phyloP scores from a whole-genome alignment of 2,329 filamentous ascomycete genomes.

The Ascochyta pisi region DNA sequence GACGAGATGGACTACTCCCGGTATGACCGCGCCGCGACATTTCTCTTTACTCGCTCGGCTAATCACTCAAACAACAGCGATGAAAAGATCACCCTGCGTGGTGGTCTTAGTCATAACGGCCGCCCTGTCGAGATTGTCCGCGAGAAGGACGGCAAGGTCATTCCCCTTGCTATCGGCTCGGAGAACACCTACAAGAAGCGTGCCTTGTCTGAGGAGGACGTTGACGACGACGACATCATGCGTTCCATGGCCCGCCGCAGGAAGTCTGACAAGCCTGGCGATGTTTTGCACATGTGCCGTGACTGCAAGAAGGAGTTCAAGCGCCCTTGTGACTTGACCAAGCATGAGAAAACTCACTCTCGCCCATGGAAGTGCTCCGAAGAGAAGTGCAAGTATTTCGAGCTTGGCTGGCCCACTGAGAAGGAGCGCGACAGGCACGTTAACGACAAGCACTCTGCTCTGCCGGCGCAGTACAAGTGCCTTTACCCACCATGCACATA shows the following conservation, averaged over 20 bases:
- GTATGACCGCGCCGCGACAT: slow-evolving; percentile 43
- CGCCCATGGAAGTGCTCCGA: slow-evolving; percentile 93
- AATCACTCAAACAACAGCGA: slow-evolving; percentile 52
- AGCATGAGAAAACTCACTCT: slow-evolving; percentile 97
- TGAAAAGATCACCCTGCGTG: slow-evolving; percentile 80
- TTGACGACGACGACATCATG: slow-evolving; percentile 81
- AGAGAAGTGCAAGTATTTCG: slow-evolving; percentile 84
- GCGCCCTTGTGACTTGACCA: slow-evolving; percentile 94
- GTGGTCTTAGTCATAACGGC: slow-evolving; percentile 81
- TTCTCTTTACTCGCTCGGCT: slow-evolving; percentile 30
- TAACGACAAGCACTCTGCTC: slow-evolving; percentile 91
- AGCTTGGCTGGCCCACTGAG: slow-evolving; percentile 93
- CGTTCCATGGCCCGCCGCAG: slow-evolving; percentile 95
- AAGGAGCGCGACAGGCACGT: slow-evolving; percentile 96
- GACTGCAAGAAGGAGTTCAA: slow-evolving; percentile 91
- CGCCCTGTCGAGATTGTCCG: slow-evolving; percentile 84
- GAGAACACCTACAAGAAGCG: slow-evolving; percentile 69
- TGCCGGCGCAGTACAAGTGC: slow-evolving; percentile 84
- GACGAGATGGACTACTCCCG: slow-evolving; percentile 60
- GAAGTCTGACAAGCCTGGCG: slow-evolving; percentile 87
- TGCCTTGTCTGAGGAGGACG: slow-evolving; percentile 65
- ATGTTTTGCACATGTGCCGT: slow-evolving; percentile 80
- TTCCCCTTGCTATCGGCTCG: slow-evolving; percentile 71
- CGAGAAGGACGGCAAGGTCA: slow-evolving; percentile 77
- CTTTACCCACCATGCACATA: slow-evolving; percentile 84